Evolutionary conservation across 768 basidiomycete species (phyloP).

Genomic region (Candolleomyces efflorescens): DNA sequence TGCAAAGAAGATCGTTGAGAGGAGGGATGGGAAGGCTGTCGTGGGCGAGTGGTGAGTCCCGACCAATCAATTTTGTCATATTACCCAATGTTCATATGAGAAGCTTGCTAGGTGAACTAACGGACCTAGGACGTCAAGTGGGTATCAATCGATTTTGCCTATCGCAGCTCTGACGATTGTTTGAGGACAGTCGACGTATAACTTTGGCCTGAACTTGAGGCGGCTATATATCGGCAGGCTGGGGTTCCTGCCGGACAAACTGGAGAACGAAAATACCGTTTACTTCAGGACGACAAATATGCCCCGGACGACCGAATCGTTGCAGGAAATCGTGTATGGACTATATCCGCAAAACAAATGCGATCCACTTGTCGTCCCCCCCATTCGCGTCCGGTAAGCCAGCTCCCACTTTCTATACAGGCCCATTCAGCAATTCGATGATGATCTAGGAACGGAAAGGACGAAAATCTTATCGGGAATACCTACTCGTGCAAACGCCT

Average conservation of each 20-base stretch:
- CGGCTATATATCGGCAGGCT: constrained; percentile 68
- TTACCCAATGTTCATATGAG: not conserved
- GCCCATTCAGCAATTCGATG: not conserved
- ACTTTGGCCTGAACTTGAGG: constrained; percentile 56
- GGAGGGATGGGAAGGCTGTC: constrained; percentile 45
- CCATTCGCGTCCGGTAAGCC: constrained; percentile 51
- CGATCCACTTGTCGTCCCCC: constrained; percentile 38
- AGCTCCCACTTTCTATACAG: not conserved
- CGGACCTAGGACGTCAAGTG: constrained; percentile 67
- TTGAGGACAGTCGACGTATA: constrained; percentile 52
- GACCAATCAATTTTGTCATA: too few species aligned
- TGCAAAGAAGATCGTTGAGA: constrained; percentile 50
- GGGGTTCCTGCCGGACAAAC: constrained; percentile 54
- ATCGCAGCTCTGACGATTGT: not conserved
- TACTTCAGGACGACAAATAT: constrained; percentile 78
- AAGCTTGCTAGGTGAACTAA: constrained; percentile 70
- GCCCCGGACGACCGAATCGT: constrained; percentile 69
- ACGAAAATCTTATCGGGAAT: constrained; percentile 72
- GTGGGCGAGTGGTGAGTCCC: constrained; percentile 60
- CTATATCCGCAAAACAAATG: constrained; percentile 59
- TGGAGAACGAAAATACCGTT: constrained; percentile 38
- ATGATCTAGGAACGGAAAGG: constrained; percentile 51
- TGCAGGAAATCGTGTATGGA: constrained; percentile 71
- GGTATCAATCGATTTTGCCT: constrained; percentile 5
- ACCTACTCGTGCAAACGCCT: constrained; percentile 64